Evolutionary conservation across 495 filamentous ascomycete species (phyloP).

Genomic region (Apodospora peruviana): DNA sequence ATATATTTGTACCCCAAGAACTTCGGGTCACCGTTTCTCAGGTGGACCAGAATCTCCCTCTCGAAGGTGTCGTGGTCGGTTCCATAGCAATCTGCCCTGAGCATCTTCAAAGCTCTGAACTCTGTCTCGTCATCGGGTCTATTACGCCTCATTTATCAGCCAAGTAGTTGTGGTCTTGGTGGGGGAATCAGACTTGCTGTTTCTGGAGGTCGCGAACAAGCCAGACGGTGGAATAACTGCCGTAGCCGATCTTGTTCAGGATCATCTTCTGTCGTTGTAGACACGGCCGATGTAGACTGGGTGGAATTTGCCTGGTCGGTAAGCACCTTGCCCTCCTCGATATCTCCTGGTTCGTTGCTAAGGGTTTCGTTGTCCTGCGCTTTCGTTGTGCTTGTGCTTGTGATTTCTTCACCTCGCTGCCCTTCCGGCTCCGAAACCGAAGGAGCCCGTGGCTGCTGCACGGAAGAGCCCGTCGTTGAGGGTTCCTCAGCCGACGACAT

Average conservation of each 20-base stretch:
- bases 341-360: too few relatives aligned
- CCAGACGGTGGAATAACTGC: slow-evolving; percentile 38
- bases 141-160: too few relatives aligned
- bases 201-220: slow-evolving; percentile 11
- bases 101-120: slow-evolving; percentile 12
- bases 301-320: slow-evolving; percentile 34
- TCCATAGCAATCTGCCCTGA: slow-evolving; percentile 6
- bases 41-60: slow-evolving; percentile 11
- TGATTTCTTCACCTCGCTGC: too few relatives aligned
- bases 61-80: slow-evolving; percentile 1
- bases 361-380: too few relatives aligned
- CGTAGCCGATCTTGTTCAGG: slow-evolving; percentile 44
- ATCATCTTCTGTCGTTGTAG: slow-evolving; percentile 33
- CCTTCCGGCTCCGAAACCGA: too few relatives aligned
- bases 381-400: too few relatives aligned
- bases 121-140: not conserved
- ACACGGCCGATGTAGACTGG: slow-evolving; percentile 43
- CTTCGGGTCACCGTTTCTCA: slow-evolving; percentile 5
- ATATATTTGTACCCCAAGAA: slow-evolving; percentile 22
- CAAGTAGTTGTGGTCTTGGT: too few relatives aligned
- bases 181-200: slow-evolving; percentile 1
- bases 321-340: slow-evolving; percentile 4
- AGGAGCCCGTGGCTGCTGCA: too few relatives aligned
- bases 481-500: too few relatives aligned
- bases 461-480: too few relatives aligned